A percentile compares a stretch with the other conserved stretches of the same genome.
These are phyloP conservation scores for Coemansia sp. DNA, from an alignment of 192 early-diverging fungal species.

Conservation along the genomic window DNA sequence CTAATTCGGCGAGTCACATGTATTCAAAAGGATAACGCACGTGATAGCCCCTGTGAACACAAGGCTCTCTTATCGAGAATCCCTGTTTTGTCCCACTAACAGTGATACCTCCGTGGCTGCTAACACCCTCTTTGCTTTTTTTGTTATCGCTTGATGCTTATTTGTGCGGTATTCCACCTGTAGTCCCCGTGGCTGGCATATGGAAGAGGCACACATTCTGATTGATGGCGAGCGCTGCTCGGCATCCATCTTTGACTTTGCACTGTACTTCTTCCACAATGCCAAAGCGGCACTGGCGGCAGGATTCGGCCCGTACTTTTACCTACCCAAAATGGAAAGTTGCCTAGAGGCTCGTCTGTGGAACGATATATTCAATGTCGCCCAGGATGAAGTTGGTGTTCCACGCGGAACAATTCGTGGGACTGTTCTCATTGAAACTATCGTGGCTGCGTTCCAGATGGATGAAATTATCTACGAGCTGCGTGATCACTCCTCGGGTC, in stretches of 20 bases:
- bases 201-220: conserved; percentile 94
- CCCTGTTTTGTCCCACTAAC: background rate
- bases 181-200: conserved; percentile 95
- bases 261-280: conserved; percentile 99
- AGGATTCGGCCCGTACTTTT: conserved; percentile 97
- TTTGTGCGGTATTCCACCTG: conserved; percentile 3
- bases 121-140: no score
- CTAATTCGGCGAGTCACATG: conserved; percentile 9
- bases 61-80: background rate
- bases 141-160: background rate
- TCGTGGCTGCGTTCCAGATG: conserved; percentile 97
- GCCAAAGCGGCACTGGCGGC: conserved; percentile 75
- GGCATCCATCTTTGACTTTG: conserved; percentile 98
- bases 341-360: conserved; percentile 97
- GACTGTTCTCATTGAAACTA: conserved; percentile 97
- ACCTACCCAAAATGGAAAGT: conserved; percentile 98
- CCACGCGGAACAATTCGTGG: conserved; percentile 95
- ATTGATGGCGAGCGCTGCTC: conserved; percentile 90
- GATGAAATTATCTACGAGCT: conserved; percentile 99
- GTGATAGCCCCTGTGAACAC: no score
- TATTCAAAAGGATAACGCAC: background rate
- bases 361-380: conserved; percentile 96
- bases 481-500: conserved; percentile 94
- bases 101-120: background rate
- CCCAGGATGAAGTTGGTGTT: conserved; percentile 86